phyloP scores from a whole-genome alignment of 768 basidiomycete species.

The Trametes cubensis region DNA sequence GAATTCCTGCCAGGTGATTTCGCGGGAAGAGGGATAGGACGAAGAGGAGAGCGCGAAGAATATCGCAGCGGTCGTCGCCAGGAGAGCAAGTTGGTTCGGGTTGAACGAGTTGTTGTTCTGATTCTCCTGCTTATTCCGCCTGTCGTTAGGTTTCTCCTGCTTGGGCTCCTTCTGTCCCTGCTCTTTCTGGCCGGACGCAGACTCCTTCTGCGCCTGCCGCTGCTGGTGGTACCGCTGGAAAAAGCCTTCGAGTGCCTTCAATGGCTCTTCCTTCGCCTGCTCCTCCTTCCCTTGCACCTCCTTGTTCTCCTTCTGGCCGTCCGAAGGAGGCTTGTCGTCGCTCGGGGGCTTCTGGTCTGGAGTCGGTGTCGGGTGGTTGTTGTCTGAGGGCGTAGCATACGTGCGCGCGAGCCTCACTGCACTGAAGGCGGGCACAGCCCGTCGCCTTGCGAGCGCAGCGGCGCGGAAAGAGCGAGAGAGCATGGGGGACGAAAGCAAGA shows the following conservation, averaged over 20 bases:
- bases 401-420: constrained; percentile 39
- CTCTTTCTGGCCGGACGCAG: constrained; percentile 28
- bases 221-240: constrained; percentile 64
- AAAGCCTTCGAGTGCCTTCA: constrained; percentile 76
- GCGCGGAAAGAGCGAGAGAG: constrained; percentile 62
- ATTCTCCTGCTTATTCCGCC: constrained; percentile 55
- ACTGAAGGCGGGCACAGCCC: constrained; percentile 39
- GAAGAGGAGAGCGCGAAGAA: constrained; percentile 61
- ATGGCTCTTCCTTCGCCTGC: constrained; percentile 44
- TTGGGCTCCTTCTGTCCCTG: constrained; percentile 11
- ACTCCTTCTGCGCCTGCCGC: constrained; percentile 43
- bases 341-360: constrained; percentile 33
- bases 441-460: constrained; percentile 47
- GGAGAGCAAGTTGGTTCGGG: constrained; percentile 57
- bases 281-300: constrained; percentile 37
- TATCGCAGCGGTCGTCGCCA: constrained; percentile 62
- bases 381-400: constrained; percentile 51
- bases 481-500: constrained; percentile 45
- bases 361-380: constrained; percentile 32
- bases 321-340: constrained; percentile 34
- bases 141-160: constrained; percentile 31
- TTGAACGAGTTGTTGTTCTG: constrained; percentile 56
- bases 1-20: constrained; percentile 99
- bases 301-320: constrained; percentile 38
- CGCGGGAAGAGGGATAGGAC: constrained; percentile 59